phyloP scores from a whole-genome alignment of 2,329 filamentous ascomycete genomes.

The Fusarium praegraminearum region DNA sequence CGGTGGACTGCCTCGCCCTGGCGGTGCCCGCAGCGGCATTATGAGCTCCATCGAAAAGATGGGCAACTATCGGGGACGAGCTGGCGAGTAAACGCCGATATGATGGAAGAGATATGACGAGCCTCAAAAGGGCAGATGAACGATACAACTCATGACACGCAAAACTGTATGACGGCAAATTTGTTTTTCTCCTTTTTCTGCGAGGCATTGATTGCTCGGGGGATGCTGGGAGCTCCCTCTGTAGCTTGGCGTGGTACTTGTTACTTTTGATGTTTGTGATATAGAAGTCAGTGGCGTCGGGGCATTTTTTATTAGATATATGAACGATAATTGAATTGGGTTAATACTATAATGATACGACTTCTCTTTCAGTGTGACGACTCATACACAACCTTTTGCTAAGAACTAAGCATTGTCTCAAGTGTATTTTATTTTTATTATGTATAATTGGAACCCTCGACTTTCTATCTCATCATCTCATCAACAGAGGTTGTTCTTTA shows the following conservation, averaged over 20 bases:
- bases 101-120: constrained; percentile 13
- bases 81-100: constrained; percentile 42
- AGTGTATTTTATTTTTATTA: constrained; percentile 22
- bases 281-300: constrained; percentile 26
- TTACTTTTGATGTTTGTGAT: constrained; percentile 29
- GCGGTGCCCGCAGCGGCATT: constrained; percentile 73
- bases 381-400: background rate
- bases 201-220: constrained; percentile 34
- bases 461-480: constrained; percentile 7
- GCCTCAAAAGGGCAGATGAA: constrained; percentile 26
- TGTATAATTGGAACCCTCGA: constrained; percentile 8
- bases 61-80: constrained; percentile 71
- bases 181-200: constrained; percentile 30
- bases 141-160: constrained; percentile 41
- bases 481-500: background rate
- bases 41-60: constrained; percentile 91
- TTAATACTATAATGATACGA: constrained; percentile 4
- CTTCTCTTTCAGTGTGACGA: background rate
- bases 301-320: constrained; percentile 24
- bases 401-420: background rate
- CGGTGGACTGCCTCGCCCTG: constrained; percentile 62
- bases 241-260: constrained; percentile 30
- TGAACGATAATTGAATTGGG: constrained; percentile 24
- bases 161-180: constrained; percentile 41
- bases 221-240: constrained; percentile 16